Conservation (phyloP, 192 early-diverging fungal genomes). For the Umbelopsis vinacea region DNA sequence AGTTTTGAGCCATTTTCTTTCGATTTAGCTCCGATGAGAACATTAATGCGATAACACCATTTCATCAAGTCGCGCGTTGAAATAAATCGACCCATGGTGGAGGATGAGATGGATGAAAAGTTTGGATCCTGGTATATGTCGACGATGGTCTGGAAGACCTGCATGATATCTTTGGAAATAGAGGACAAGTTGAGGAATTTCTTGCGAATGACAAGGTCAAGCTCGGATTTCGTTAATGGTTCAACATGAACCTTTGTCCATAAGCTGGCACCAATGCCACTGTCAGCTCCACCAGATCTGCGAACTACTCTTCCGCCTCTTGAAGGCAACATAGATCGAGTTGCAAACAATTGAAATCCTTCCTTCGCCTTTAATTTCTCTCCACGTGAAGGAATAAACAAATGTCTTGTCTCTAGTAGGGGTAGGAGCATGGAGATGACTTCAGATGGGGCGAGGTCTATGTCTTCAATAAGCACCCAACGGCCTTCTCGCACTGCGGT, state of each 20-base stretch:
- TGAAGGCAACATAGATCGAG: conserved; percentile 63
- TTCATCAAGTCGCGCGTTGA: conserved; percentile 90
- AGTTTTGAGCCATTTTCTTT: conserved; percentile 22
- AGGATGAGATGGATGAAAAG: conserved; percentile 47
- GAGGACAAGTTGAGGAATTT: conserved; percentile 57
- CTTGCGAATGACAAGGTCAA: conserved; percentile 63
- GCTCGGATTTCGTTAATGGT: conserved; percentile 62
- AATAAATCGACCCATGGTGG: conserved; percentile 58
- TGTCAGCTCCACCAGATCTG: conserved; percentile 48
- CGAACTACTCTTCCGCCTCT: conserved; percentile 51
- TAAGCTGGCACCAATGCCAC: conserved; percentile 63
- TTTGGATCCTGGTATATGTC: conserved; percentile 52
- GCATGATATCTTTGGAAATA: conserved; percentile 58
- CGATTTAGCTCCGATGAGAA: conserved; percentile 46
- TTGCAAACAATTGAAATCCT: conserved; percentile 93
- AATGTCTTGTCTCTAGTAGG: conserved; percentile 84
- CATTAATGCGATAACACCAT: conserved; percentile 82
- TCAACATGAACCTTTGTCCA: conserved; percentile 83
- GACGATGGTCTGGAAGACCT: conserved; percentile 53
- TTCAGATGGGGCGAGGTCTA: conserved; percentile 94
- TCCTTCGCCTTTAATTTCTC: conserved; percentile 83
- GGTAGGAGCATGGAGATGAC: conserved; percentile 92
- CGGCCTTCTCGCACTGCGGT: conserved; percentile 86
- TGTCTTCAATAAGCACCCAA: conserved; percentile 98
- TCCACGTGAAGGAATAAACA: conserved; percentile 90